These are phyloP conservation scores for Avena atlantica DNA, from an alignment of 176 grass and related monocot genomes.

Conservation along the genomic window DNA sequence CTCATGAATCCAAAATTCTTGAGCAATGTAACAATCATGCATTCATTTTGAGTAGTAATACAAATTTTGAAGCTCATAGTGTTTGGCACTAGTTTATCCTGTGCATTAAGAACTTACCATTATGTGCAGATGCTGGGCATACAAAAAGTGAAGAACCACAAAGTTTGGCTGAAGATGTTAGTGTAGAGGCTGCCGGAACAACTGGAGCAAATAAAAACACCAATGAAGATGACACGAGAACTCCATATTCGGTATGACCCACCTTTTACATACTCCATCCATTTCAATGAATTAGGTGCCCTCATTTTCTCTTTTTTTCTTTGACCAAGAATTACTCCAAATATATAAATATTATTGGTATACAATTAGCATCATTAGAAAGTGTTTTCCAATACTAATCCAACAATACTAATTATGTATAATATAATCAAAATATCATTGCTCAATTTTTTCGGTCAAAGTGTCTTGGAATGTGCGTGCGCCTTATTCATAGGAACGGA, in stretches of 20 bases:
- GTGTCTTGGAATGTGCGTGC: too few relatives aligned
- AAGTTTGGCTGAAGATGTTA: slow-evolving; percentile 66
- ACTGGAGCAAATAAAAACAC: slow-evolving; percentile 68
- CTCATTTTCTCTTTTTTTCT: too few relatives aligned
- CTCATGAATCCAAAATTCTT: slow-evolving; percentile 34
- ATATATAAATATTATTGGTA: too few relatives aligned
- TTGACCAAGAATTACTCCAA: too few relatives aligned
- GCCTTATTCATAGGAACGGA: too few relatives aligned
- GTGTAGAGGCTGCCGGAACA: slow-evolving; percentile 51
- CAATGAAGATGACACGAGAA: slow-evolving; percentile 79
- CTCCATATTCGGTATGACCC: slow-evolving; percentile 59
- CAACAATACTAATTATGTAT: too few relatives aligned
- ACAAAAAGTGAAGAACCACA: slow-evolving; percentile 73
- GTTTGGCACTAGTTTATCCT: slow-evolving; percentile 5
- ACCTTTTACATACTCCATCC: not conserved
- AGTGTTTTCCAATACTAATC: too few relatives aligned
- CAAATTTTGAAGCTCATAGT: slow-evolving; percentile 32
- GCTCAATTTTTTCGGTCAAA: too few relatives aligned
- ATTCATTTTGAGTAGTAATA: slow-evolving; percentile 36
- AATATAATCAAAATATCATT: too few relatives aligned
- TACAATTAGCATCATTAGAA: too few relatives aligned
- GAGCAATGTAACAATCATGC: slow-evolving; percentile 32
- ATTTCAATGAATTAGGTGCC: too few relatives aligned
- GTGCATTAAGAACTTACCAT: slow-evolving; percentile 42
- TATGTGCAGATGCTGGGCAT: slow-evolving; percentile 61